These are phyloP conservation scores for Trypanosomatidae sp. DNA, from an alignment of 208 protist species.

Conservation along the genomic window DNA sequence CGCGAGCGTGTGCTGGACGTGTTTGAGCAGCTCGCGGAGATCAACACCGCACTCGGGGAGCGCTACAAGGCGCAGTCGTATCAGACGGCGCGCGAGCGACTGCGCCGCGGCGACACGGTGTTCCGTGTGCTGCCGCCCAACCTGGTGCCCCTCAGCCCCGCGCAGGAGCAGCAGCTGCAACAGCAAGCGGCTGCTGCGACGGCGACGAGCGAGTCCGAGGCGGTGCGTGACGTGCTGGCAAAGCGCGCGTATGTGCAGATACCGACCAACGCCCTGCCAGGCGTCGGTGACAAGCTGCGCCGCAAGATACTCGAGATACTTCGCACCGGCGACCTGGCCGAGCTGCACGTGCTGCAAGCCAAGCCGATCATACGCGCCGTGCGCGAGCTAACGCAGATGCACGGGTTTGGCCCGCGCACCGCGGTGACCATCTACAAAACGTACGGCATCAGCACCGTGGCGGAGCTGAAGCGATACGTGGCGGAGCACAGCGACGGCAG, in stretches of 20 bases:
- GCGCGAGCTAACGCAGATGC: conserved; percentile 63
- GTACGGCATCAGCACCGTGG: conserved; percentile 43
- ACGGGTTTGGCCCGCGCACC: conserved; percentile 80
- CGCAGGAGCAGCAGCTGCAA: conserved; percentile 16
- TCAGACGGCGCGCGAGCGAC: conserved; percentile 24
- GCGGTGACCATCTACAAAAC: conserved; percentile 60
- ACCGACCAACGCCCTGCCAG: conserved; percentile 13
- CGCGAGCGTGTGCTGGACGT: conserved; percentile 57
- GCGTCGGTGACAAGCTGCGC: conserved; percentile 55
- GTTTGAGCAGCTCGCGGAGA: conserved; percentile 64
- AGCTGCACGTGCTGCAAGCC: conserved; percentile 47
- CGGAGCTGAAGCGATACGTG: conserved; percentile 38
- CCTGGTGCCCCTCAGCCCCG: conserved; percentile 32
- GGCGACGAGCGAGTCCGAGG: conserved; percentile 1
- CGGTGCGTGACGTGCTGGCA: conserved; percentile 14
- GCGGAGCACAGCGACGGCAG: conserved; percentile 13
- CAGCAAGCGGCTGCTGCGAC: conserved; percentile 1
- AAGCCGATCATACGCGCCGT: conserved; percentile 71
- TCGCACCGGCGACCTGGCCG: conserved; percentile 45
- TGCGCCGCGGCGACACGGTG: conserved; percentile 49
- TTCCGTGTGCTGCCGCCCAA: conserved; percentile 61
- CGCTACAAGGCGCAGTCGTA: conserved; percentile 71
- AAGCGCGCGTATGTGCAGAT: conserved; percentile 22
- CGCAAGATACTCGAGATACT: conserved; percentile 75
- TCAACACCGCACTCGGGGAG: conserved; percentile 67